Conservation (phyloP, 2,329 filamentous ascomycete genomes). For the Aurifilum marmelostoma region DNA sequence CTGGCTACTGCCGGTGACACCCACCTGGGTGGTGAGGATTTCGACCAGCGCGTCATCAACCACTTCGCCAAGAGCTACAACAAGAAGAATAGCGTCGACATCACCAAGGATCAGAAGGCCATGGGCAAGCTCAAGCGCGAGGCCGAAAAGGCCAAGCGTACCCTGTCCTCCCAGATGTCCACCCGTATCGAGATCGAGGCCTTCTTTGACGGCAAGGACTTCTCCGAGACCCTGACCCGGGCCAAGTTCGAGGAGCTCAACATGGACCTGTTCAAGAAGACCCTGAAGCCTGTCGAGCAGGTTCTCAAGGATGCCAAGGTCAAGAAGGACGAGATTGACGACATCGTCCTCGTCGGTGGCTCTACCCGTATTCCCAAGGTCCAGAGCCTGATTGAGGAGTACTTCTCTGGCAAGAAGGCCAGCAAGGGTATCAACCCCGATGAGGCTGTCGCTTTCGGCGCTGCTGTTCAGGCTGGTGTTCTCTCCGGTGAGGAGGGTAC, state of each 20-base stretch:
- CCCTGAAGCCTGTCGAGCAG: constrained; percentile 97
- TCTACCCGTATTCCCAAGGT: constrained; percentile 99
- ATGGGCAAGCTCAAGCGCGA: constrained; percentile 99
- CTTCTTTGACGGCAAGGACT: constrained; percentile 95
- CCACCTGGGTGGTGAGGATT: constrained; percentile 97
- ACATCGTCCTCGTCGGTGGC: constrained; percentile 97
- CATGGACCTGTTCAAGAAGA: constrained; percentile 99
- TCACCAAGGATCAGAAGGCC: constrained; percentile 93
- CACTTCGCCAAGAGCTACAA: constrained; percentile 97
- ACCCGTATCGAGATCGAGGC: constrained; percentile 95
- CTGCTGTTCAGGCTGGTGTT: constrained; percentile 95
- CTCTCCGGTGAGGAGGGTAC: constrained; percentile 86
- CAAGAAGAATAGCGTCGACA: constrained; percentile 93
- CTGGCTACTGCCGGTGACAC: constrained; percentile 95
- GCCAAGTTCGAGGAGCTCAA: constrained; percentile 99
- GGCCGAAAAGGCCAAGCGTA: constrained; percentile 99
- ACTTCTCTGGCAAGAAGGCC: constrained; percentile 92
- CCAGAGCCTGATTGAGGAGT: constrained; percentile 91
- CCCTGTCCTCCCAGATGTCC: constrained; percentile 91
- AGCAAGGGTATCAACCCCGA: constrained; percentile 99
- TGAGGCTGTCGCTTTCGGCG: constrained; percentile 97
- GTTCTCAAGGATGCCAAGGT: constrained; percentile 98
- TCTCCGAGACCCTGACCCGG: constrained; percentile 96
- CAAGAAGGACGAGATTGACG: constrained; percentile 92
- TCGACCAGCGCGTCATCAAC: constrained; percentile 96